phyloP scores from a whole-genome alignment of 1,284 basidiomycete genomes.

The Ganoderma sinense region DNA sequence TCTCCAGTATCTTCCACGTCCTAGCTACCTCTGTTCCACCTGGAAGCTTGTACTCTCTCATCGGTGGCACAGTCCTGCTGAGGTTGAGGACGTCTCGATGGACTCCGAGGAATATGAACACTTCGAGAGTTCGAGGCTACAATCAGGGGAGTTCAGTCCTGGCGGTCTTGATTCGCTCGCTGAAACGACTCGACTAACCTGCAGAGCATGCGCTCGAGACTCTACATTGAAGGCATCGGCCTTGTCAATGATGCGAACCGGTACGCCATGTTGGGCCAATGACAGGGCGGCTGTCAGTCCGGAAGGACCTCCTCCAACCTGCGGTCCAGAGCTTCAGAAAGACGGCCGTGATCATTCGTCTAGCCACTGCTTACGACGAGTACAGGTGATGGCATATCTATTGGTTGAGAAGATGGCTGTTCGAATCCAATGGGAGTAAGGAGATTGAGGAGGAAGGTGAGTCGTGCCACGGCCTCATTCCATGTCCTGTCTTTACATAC shows the following conservation, averaged over 20 bases:
- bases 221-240: conserved; percentile 29
- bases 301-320: conserved; percentile 40
- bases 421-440: background rate
- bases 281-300: conserved; percentile 36
- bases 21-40: background rate
- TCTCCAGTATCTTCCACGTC: background rate
- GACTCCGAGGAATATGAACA: conserved; percentile 16
- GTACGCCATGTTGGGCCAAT: conserved; percentile 33
- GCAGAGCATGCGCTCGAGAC: conserved; percentile 39
- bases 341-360: background rate
- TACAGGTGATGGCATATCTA: background rate
- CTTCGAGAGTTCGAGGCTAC: conserved; percentile 31
- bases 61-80: background rate
- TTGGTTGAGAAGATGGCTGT: background rate
- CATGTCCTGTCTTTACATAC: background rate
- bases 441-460: background rate
- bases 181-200: conserved; percentile 27
- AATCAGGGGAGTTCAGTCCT: conserved; percentile 1
- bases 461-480: background rate
- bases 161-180: background rate
- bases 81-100: background rate
- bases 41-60: background rate
- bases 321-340: background rate
- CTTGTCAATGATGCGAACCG: conserved; percentile 47
- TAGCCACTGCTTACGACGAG: background rate